These are phyloP conservation scores for Malassezia vespertilionis DNA, from an alignment of 1,284 basidiomycete species.

Conservation along the genomic window DNA sequence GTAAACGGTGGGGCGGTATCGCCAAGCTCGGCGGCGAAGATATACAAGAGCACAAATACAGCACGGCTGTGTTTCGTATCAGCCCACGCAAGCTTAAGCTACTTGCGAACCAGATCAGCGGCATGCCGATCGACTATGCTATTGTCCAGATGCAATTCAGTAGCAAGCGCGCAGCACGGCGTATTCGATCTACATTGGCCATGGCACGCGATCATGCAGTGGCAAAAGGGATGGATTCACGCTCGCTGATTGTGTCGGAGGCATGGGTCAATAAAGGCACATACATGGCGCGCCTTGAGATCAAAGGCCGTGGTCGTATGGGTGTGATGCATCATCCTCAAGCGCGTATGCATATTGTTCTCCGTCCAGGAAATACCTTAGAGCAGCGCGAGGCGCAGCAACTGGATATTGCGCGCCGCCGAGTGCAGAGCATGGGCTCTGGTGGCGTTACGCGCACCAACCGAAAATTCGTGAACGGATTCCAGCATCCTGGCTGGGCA, in stretches of 20 bases:
- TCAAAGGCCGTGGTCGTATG: slow-evolving; percentile 69
- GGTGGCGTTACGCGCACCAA: slow-evolving; percentile 34
- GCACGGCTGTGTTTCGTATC: slow-evolving; percentile 81
- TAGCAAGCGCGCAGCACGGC: slow-evolving; percentile 72
- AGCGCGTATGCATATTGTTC: slow-evolving; percentile 65
- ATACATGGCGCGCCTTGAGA: slow-evolving; percentile 62
- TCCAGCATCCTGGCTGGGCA: slow-evolving; percentile 39
- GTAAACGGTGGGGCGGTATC: slow-evolving; percentile 36
- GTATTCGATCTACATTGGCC: slow-evolving; percentile 76
- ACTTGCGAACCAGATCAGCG: slow-evolving; percentile 70
- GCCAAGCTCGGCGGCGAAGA: slow-evolving; percentile 21
- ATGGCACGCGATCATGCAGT: slow-evolving; percentile 78
- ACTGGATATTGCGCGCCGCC: slow-evolving; percentile 59
- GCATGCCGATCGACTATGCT: slow-evolving; percentile 60
- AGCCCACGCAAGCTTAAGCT: slow-evolving; percentile 83
- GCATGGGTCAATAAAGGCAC: slow-evolving; percentile 85
- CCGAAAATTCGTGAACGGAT: slow-evolving; percentile 30
- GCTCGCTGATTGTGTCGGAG: slow-evolving; percentile 73
- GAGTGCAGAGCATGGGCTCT: slow-evolving; percentile 66
- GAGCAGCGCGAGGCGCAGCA: slow-evolving; percentile 60
- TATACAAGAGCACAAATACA: slow-evolving; percentile 65
- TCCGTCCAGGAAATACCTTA: slow-evolving; percentile 71
- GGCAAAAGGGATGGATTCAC: slow-evolving; percentile 64
- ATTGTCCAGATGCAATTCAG: slow-evolving; percentile 94
- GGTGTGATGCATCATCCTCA: slow-evolving; percentile 70